phyloP scores from a whole-genome alignment of 768 basidiomycete genomes.

The Pulveroboletus frians region DNA sequence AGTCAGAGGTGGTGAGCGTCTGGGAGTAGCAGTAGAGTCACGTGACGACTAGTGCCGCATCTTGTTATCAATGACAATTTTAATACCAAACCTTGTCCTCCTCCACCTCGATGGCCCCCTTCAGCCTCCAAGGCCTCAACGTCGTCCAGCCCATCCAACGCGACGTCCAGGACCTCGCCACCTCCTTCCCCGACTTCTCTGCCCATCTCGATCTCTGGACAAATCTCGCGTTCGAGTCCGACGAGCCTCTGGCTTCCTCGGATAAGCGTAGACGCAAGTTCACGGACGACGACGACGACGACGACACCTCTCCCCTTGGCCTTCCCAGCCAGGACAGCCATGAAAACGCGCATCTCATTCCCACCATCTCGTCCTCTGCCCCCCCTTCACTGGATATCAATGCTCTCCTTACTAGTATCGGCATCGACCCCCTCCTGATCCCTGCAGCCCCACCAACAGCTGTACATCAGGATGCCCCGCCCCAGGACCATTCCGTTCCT shows the following conservation, averaged over 20 bases:
- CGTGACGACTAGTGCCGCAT: constrained; percentile 6
- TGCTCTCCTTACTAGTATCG: constrained; percentile 33
- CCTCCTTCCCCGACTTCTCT: constrained; percentile 66
- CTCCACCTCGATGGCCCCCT: constrained; percentile 45
- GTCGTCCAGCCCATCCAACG: constrained; percentile 54
- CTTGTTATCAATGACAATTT: no score
- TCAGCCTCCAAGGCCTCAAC: constrained; percentile 75
- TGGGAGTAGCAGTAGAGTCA: constrained; percentile 5
- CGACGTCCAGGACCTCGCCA: constrained; percentile 50
- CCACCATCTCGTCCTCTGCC: constrained; percentile 31
- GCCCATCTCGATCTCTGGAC: constrained; percentile 84
- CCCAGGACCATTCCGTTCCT: constrained; percentile 31
- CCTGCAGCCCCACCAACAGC: constrained; percentile 23
- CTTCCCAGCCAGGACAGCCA: constrained; percentile 48
- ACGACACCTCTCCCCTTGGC: constrained; percentile 10
- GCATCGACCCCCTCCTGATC: constrained; percentile 40
- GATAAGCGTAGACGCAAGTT: constrained; percentile 33
- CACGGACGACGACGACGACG: constrained; percentile 37
- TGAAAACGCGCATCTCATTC: constrained; percentile 51
- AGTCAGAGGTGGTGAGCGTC: constrained; percentile 55
- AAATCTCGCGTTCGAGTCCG: constrained; percentile 71
- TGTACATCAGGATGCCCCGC: constrained; percentile 26
- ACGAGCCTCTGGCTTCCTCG: constrained; percentile 50
- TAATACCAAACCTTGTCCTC: constrained; percentile 6
- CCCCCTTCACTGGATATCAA: constrained; percentile 42